phyloP scores from a whole-genome alignment of 2,329 filamentous ascomycete species.

The Hypoxylon sp. region DNA sequence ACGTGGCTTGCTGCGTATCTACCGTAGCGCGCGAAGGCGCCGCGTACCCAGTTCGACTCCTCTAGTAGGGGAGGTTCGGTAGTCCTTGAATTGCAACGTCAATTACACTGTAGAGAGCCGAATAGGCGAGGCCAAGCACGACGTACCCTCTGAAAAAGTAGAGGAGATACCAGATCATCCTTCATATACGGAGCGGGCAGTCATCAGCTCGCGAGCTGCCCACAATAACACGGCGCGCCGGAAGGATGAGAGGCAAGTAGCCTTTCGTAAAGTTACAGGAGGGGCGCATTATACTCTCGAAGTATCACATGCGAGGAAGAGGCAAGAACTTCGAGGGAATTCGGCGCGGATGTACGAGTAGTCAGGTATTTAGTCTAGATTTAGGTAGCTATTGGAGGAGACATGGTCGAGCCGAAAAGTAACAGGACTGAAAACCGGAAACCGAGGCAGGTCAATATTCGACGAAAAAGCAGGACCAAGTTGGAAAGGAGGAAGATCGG shows the following conservation, averaged over 20 bases:
- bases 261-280: slow-evolving; percentile 32
- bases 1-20: slow-evolving; percentile 79
- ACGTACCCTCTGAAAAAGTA: slow-evolving; percentile 82
- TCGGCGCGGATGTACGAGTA: slow-evolving; percentile 11
- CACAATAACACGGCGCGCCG: slow-evolving; percentile 34
- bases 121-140: slow-evolving; percentile 1
- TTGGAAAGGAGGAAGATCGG: slow-evolving; percentile 26
- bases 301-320: slow-evolving; percentile 25
- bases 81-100: slow-evolving; percentile 65
- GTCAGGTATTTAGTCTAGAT: slow-evolving; percentile 10
- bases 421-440: slow-evolving; percentile 8
- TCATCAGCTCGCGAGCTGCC: slow-evolving; percentile 30
- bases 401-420: slow-evolving; percentile 30
- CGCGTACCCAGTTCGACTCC: slow-evolving; percentile 73
- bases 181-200: slow-evolving; percentile 43
- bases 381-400: slow-evolving; percentile 28
- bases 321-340: slow-evolving; percentile 2
- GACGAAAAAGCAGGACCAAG: slow-evolving; percentile 19
- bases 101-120: slow-evolving; percentile 29
- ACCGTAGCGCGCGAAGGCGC: slow-evolving; percentile 76
- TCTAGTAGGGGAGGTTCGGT: slow-evolving; percentile 77
- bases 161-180: slow-evolving; percentile 82
- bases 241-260: slow-evolving; percentile 34
- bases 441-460: slow-evolving; percentile 7
- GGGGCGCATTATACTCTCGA: slow-evolving; percentile 38